Conservation (phyloP, 306 rosid species). For the Pterocarpus santalinus region DNA sequence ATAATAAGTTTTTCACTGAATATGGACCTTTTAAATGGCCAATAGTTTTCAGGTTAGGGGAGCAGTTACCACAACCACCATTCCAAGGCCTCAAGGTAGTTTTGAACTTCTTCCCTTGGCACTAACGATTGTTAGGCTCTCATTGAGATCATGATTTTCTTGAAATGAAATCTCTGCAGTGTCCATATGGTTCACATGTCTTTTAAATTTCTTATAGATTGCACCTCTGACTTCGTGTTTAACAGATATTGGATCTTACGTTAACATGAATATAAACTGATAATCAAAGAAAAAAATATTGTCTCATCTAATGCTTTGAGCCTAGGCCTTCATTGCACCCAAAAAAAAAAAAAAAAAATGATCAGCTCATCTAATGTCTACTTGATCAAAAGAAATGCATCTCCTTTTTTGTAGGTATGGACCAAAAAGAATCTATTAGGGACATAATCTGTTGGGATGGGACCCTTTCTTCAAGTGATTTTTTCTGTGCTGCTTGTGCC, state of each 20-base stretch:
- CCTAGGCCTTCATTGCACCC: neutral
- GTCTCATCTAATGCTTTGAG: neutral
- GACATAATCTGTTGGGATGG: conserved; percentile 67
- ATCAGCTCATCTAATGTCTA: neutral
- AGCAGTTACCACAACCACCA: neutral
- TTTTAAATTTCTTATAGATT: neutral
- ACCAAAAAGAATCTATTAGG: conserved; percentile 27
- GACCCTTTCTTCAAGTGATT: conserved; percentile 63
- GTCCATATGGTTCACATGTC: neutral
- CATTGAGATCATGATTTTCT: neutral
- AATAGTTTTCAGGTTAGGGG: too few species aligned
- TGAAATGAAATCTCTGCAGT: neutral
- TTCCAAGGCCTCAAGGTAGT: neutral
- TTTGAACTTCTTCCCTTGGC: neutral
- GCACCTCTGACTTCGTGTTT: neutral
- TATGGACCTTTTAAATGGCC: too few species aligned
- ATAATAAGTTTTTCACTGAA: too few species aligned
- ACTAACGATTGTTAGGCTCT: neutral
- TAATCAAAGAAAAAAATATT: neutral
- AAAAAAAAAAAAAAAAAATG: too few species aligned
- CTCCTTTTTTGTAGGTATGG: conserved; percentile 47
- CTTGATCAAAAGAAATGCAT: conserved; percentile 19
- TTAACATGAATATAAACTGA: neutral
- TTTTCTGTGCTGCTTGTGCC: conserved; percentile 61
- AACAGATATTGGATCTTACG: neutral